Evolutionary conservation across 192 early-diverging fungal species (phyloP).

Genomic region (Coemansia sp.): DNA sequence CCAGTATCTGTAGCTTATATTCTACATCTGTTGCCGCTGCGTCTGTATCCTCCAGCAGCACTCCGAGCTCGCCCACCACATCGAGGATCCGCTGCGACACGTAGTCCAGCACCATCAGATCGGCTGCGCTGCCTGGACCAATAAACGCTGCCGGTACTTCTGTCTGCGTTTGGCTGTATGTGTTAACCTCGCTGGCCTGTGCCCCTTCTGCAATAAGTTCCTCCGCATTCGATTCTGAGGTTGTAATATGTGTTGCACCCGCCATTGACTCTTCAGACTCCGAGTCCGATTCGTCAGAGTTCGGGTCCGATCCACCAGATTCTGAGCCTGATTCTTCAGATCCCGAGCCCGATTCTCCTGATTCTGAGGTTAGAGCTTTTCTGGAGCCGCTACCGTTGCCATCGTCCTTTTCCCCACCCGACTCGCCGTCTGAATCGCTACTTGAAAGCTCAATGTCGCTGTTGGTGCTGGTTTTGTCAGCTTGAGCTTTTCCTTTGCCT

Average conservation of each 20-base stretch:
- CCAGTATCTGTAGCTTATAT: constrained; percentile 7
- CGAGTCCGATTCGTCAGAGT: background rate
- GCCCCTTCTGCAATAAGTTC: background rate
- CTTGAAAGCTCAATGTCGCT: background rate
- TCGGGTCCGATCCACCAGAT: too few relatives aligned
- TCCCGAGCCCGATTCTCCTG: background rate
- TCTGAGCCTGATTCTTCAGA: background rate
- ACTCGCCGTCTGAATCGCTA: background rate
- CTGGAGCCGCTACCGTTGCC: background rate
- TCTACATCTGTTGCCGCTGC: background rate
- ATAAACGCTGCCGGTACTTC: background rate
- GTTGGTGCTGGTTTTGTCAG: background rate
- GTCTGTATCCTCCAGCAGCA: background rate
- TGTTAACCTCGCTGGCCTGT: background rate
- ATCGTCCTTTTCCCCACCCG: background rate
- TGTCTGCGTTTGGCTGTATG: background rate
- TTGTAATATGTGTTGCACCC: background rate
- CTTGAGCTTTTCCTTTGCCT: background rate
- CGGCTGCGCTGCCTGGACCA: constrained; percentile 17
- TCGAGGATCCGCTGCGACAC: constrained; percentile 34
- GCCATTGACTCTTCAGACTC: background rate
- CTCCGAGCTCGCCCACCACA: constrained; percentile 8
- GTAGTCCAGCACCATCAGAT: constrained; percentile 44
- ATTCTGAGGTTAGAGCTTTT: too few relatives aligned
- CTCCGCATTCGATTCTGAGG: background rate